Evolutionary conservation across 1,139 yeast species (phyloP).

Genomic region (Diutina mesorugosa): DNA sequence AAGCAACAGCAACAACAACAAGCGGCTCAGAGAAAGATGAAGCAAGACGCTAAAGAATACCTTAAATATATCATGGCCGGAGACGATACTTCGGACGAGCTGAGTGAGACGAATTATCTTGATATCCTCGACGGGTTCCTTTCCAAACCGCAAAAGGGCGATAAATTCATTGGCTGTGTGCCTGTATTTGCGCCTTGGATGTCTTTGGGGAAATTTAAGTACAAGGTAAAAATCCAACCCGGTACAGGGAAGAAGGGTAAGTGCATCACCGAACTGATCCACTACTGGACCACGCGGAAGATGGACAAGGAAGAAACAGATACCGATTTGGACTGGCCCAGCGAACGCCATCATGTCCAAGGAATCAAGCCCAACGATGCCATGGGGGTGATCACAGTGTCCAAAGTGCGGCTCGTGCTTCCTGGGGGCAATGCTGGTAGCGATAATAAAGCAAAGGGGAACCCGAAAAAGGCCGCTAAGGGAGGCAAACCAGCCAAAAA

Average conservation of each 20-base stretch:
- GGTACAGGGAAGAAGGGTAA: slow-evolving; percentile 88
- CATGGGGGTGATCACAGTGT: slow-evolving; percentile 25
- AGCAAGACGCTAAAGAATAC: slow-evolving; percentile 17
- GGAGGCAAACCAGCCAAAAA: neutral
- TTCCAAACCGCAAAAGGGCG: slow-evolving; percentile 29
- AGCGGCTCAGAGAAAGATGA: slow-evolving; percentile 10
- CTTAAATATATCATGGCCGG: slow-evolving; percentile 12
- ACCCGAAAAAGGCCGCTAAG: slow-evolving; percentile 4
- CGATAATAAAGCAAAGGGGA: neutral
- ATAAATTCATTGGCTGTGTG: slow-evolving; percentile 43
- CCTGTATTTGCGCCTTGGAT: slow-evolving; percentile 95
- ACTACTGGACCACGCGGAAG: slow-evolving; percentile 44
- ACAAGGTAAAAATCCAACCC: slow-evolving; percentile 76
- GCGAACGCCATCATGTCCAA: slow-evolving; percentile 43
- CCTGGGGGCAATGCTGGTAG: slow-evolving; percentile 14
- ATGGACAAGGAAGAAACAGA: slow-evolving; percentile 39
- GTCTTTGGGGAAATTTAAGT: slow-evolving; percentile 60
- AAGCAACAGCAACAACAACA: slow-evolving; percentile 11
- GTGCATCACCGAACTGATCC: slow-evolving; percentile 56
- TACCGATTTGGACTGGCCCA: slow-evolving; percentile 56
- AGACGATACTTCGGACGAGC: slow-evolving; percentile 22
- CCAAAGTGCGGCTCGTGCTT: slow-evolving; percentile 25
- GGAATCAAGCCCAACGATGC: slow-evolving; percentile 40
- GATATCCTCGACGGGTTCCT: slow-evolving; percentile 28
- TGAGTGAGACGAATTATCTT: slow-evolving; percentile 19